These are phyloP conservation scores for Rhizophagus prolifer DNA, from an alignment of 192 early-diverging fungal genomes.

Conservation along the genomic window DNA sequence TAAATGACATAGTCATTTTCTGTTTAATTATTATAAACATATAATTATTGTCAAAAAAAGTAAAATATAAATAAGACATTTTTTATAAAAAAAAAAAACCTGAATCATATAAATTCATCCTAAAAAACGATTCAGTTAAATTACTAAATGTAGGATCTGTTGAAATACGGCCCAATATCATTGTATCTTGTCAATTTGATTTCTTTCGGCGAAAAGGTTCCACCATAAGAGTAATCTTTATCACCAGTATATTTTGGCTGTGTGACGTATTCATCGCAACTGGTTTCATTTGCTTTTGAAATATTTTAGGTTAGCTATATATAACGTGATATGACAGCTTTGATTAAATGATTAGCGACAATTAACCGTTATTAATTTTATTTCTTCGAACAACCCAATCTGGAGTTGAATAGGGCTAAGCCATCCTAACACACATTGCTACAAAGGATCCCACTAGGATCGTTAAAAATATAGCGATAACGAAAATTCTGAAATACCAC, in stretches of 20 bases:
- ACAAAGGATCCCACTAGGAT: too few relatives aligned
- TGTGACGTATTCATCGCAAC: not conserved
- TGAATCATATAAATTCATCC: not conserved
- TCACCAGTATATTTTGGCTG: not conserved
- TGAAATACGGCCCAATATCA: not conserved
- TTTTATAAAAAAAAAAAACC: not conserved
- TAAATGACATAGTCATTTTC: not conserved
- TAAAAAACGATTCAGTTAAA: not conserved
- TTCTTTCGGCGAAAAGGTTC: not conserved
- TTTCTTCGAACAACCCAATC: not conserved
- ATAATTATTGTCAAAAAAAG: too few relatives aligned
- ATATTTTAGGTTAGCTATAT: not conserved
- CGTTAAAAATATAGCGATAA: too few relatives aligned
- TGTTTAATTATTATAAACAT: not conserved
- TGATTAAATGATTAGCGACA: too few relatives aligned
- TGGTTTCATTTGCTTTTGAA: not conserved
- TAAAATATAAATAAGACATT: not conserved
- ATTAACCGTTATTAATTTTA: too few relatives aligned
- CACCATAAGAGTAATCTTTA: not conserved
- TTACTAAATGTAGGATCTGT: not conserved
- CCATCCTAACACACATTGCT: too few relatives aligned
- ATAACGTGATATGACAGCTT: not conserved
- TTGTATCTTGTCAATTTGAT: not conserved
- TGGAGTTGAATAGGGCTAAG: not conserved
- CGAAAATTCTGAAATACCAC: too few relatives aligned